Conservation (phyloP, 306 rosid genomes). For the Lathyrus oleraceus region DNA sequence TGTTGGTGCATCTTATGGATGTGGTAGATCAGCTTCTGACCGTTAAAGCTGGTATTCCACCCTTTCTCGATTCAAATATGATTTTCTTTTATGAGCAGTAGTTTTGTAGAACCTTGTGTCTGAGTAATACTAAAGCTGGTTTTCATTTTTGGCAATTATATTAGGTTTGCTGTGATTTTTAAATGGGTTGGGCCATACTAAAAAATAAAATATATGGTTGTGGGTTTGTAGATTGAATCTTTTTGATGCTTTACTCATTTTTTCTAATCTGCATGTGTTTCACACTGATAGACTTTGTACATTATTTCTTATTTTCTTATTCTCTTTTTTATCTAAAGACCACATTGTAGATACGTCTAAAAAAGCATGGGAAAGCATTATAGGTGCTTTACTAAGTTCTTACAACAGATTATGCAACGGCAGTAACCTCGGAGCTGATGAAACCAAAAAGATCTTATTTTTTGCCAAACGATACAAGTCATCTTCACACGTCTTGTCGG, state of each 20-base stretch:
- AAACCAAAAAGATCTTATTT: slow-evolving; percentile 51
- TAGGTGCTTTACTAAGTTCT: slow-evolving; percentile 67
- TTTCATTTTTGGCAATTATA: slow-evolving; percentile 1
- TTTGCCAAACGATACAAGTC: slow-evolving; percentile 68
- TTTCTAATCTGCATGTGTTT: slow-evolving; percentile 11
- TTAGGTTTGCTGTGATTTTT: slow-evolving; percentile 13
- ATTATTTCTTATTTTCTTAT: slow-evolving; percentile 8
- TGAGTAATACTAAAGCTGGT: slow-evolving; percentile 23
- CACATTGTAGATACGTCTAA: slow-evolving; percentile 43
- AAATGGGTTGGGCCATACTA: slow-evolving; percentile 1
- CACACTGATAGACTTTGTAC: slow-evolving; percentile 1
- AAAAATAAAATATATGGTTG: neutral
- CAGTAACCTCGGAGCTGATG: slow-evolving; percentile 40
- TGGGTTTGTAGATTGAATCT: slow-evolving; percentile 11
- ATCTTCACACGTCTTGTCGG: slow-evolving; percentile 62
- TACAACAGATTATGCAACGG: slow-evolving; percentile 42
- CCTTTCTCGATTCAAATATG: slow-evolving; percentile 22
- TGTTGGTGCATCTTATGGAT: slow-evolving; percentile 59
- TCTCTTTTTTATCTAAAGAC: slow-evolving; percentile 38
- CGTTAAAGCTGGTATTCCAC: slow-evolving; percentile 53
- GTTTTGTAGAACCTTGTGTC: neutral
- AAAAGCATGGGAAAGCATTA: slow-evolving; percentile 61
- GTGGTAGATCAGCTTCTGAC: slow-evolving; percentile 57
- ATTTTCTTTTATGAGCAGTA: slow-evolving; percentile 4
- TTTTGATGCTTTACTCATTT: slow-evolving; percentile 14